Evolutionary conservation across 345 rosid species (phyloP), one percentile per base, ranked within the genome.

Genomic region (Cardamine chenopodiifolia): DNA sequence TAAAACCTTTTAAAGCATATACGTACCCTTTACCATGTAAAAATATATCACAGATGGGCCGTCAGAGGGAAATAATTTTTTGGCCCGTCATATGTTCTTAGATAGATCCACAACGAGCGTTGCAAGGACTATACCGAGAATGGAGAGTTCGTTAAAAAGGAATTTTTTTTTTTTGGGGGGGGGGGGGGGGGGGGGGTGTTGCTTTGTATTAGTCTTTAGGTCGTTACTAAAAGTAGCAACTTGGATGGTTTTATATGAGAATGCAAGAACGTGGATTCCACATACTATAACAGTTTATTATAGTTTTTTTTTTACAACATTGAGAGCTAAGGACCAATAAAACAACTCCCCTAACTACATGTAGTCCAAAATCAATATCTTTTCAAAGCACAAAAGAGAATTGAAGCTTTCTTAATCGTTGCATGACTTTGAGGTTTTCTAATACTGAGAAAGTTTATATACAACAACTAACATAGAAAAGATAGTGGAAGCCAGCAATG

Each of bases 211-310:
- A 56, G 64, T 57, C 28, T 12, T 25, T 11, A 47, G 42, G 42
- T 47, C 22, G 67, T 57, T 55, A 62, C 70, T 31, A 25, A 23
- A 62, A 13, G 19, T 18, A 32, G 65, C 74, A 76, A 62, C 58
- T 76, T 68, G 52, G 17, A 40, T 69, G 13, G 14, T 28, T 59
- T 59, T 29, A 0, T 18, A 5, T 20, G 17, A 68, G 39, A 47
- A 40, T 52, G 54, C 23, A 68, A 17, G 55, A 76, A 69, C 79
- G 75, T 76, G 75, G 52, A 50, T 62, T 69, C 58, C 74, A 76
- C 58, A 68, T n/a, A 17, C 57, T 14, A 28, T 3, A 8, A n/a
- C 40, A 58, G 54, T 49, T 45, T 25, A 44, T 56, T n/a, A 10
- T 15, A 12, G 3, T 11, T 31, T 40, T 10, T 11, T 9, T 35